These are phyloP conservation scores for Mimosa bimucronata DNA, from an alignment of 306 rosid species.

Conservation along the genomic window DNA sequence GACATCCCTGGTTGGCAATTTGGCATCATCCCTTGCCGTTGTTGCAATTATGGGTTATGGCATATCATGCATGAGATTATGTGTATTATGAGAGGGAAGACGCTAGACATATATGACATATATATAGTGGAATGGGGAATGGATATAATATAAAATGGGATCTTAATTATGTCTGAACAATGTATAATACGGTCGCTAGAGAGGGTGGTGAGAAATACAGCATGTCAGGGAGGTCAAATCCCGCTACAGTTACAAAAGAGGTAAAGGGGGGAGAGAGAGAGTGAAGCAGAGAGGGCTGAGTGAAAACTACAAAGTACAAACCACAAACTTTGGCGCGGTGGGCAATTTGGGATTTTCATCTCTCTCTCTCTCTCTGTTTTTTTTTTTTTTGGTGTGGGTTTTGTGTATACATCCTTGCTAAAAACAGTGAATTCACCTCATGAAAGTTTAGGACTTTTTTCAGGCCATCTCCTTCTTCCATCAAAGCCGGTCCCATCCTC, in stretches of 20 bases:
- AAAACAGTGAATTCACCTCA: slow-evolving; percentile 81
- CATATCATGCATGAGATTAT: neutral
- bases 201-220: slow-evolving; percentile 32
- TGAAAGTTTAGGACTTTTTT: slow-evolving; percentile 79
- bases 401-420: slow-evolving; percentile 61
- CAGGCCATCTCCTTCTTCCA: slow-evolving; percentile 72
- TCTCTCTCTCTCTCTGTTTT: no score
- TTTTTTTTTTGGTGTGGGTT: slow-evolving; percentile 30
- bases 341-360: slow-evolving; percentile 58
- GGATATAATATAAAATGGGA: neutral
- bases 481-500: slow-evolving; percentile 58
- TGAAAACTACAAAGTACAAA: slow-evolving; percentile 12
- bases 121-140: neutral
- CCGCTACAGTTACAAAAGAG: slow-evolving; percentile 37
- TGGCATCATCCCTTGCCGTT: slow-evolving; percentile 16
- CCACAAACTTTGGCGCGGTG: slow-evolving; percentile 32
- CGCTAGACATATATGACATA: neutral
- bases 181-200: neutral
- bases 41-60: slow-evolving; percentile 4
- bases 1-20: slow-evolving; percentile 41
- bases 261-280: slow-evolving; percentile 6
- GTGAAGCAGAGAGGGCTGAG: neutral
- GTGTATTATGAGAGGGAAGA: neutral
- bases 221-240: slow-evolving; percentile 55
- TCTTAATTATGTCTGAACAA: neutral